Evolutionary conservation across 495 filamentous ascomycete species (phyloP), one percentile per base, ranked within the genome.

Genomic region (Xylaria telfairii): DNA sequence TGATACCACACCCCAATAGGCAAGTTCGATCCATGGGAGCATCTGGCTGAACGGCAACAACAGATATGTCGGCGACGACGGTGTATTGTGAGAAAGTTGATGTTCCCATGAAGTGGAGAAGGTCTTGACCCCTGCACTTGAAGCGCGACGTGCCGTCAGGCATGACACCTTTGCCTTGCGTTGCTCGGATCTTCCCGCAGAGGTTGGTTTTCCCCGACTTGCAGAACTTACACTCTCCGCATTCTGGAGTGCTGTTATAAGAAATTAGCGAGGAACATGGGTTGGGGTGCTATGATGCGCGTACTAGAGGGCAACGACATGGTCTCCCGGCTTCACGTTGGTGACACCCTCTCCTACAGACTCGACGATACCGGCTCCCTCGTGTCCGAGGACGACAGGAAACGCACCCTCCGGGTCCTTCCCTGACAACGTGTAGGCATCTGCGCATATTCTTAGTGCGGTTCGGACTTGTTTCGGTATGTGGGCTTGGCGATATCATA

Each of bases 11-110:
- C 72, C 96, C 96, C 53, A 99, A 87, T 78, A 99, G 86, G 80
- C 96, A 99, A 24, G 95, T 95, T 68, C 93, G 91, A 85, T 99
- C 96, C 89, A 97, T 97, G 57, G 93, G 90, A n/a, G 95, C 95
- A 73, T 96, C 90, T 67, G 88, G 87, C 62, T 93, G 96, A 73
- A 98, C 94, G 60, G 94, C 92, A 19, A 98, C 96, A 57, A 98
- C 96, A 57, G 94, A 97, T 85, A 99, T 99, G 79, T 99, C 96
- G 80, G 96, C 95, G 15, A 99, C 94, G 70, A 99, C 96, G 54
- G 96, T 98, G 85, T 97, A 99, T 84, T 98, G 95, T 21, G 93
- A 94, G 88, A 99, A 99, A 75, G 96, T 99, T 19, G 94, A 97
- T 63, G 93, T 97, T 76, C 96, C 96, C 96, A 99, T 99, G 86